These are phyloP conservation scores for Udeniomyces megalosporus DNA, from an alignment of 768 basidiomycete species.

Conservation along the genomic window DNA sequence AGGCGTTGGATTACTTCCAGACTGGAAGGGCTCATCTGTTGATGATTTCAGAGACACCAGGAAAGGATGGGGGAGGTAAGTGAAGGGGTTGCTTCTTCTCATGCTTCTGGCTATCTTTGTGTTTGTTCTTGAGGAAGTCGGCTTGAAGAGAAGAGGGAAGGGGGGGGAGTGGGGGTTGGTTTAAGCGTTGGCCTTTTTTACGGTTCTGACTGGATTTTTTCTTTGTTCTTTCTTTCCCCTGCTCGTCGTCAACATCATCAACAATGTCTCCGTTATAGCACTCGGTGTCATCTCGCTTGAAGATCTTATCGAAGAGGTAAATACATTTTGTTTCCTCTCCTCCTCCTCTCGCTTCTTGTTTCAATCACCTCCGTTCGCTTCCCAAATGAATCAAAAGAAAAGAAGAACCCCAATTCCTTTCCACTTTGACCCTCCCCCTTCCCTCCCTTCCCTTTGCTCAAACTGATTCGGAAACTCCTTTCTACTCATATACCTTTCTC, in stretches of 20 bases:
- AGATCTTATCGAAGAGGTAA: conserved; percentile 46
- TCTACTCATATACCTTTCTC: too few species aligned
- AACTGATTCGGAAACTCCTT: too few species aligned
- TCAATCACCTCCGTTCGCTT: conserved; percentile 9
- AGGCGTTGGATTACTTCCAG: conserved; percentile 66
- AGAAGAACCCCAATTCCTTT: not conserved
- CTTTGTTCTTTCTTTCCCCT: too few species aligned
- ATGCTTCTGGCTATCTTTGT: too few species aligned
- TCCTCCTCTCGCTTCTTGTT: not conserved
- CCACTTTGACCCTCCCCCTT: too few species aligned
- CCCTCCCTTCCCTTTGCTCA: not conserved
- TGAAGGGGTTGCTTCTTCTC: too few species aligned
- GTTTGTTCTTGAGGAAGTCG: too few species aligned
- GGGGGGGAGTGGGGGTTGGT: too few species aligned
- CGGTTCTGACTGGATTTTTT: too few species aligned
- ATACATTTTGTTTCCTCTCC: too few species aligned
- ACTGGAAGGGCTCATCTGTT: conserved; percentile 87
- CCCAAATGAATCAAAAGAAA: not conserved
- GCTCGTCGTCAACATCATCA: not conserved
- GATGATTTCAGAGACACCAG: conserved; percentile 69
- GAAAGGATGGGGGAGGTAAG: conserved; percentile 50
- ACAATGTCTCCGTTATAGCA: conserved; percentile 19
- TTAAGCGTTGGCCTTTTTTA: too few species aligned
- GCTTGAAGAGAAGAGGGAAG: too few species aligned
- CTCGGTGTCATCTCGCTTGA: conserved; percentile 74